Evolutionary conservation across 768 basidiomycete genomes (phyloP), one percentile per base, ranked within the genome.

Genomic region (Baorangia bicolor): DNA sequence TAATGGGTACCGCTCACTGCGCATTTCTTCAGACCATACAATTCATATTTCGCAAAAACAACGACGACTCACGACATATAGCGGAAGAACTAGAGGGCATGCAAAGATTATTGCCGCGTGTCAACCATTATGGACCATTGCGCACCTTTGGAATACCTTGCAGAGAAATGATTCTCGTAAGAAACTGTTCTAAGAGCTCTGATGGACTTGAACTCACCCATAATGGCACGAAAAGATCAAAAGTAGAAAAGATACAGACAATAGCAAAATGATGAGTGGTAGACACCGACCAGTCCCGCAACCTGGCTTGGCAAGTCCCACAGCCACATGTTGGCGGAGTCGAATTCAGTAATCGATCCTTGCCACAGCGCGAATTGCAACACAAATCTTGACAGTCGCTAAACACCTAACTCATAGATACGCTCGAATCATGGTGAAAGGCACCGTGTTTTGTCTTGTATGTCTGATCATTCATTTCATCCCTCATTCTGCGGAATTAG

Each of bases 1-100:
- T 62, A 99, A 82, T 48, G 97, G 96, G 72, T 99, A 99, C 58
- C 97, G 87, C 78, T 98, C 97, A 58, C 94, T 96, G 67, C 10
- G 2, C 2, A 40, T 23, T 31, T 16, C 10, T 40, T 73, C 41
- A 69, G 56, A 35, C 10, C 10, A 55, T 37, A 63, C 33, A 16
- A 3, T 33, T 25, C 46, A 6, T 21, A 14, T 16, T 33, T 35
- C 12, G 7, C 20, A 10, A 20, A 16, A 28, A 20, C 0, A 20
- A 14, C 9, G 11, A 21, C 7, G 4, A 77, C 90, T 65, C 73
- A 92, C 88, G 94, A 95, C 64, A 95, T 92, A 71, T 94, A 97
- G 74, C 94, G 87, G 81, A 97, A 97, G 77, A 97, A 97, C 94
- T 96, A 63, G 51, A 51, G 23, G 16, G 9, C 23, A 53, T 25